phyloP scores from a whole-genome alignment of 306 rosid genomes.

The Potentilla sterilis region DNA sequence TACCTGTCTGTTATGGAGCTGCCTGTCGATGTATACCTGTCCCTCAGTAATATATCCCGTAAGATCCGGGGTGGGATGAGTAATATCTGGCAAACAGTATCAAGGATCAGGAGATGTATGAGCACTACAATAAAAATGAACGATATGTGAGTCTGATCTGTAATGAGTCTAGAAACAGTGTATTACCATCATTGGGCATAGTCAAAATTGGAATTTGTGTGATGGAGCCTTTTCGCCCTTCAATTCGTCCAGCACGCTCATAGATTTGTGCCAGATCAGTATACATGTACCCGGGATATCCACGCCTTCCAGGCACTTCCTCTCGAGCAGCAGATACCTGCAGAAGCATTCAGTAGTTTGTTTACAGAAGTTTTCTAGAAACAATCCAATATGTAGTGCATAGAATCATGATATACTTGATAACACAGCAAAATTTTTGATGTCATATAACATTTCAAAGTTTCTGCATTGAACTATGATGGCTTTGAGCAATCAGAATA shows the following conservation, averaged over 20 bases:
- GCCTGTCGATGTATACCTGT: slow-evolving; percentile 95
- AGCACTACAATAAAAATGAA: slow-evolving; percentile 21
- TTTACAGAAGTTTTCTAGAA: slow-evolving; percentile 12
- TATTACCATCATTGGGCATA: slow-evolving; percentile 96
- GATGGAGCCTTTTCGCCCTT: slow-evolving; percentile 97
- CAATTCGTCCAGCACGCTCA: slow-evolving; percentile 99
- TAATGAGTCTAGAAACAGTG: not conserved
- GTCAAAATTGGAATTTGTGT: slow-evolving; percentile 98
- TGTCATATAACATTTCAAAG: slow-evolving; percentile 10
- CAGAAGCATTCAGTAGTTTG: slow-evolving; percentile 26
- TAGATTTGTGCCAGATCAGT: slow-evolving; percentile 99
- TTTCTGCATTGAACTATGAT: slow-evolving; percentile 10
- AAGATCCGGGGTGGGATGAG: slow-evolving; percentile 99
- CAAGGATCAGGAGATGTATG: slow-evolving; percentile 20
- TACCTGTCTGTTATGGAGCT: slow-evolving; percentile 96
- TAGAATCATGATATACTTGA: slow-evolving; percentile 1
- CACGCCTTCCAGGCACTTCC: slow-evolving; percentile 99
- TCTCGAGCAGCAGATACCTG: slow-evolving; percentile 99
- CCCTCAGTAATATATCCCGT: slow-evolving; percentile 99
- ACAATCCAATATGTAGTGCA: not conserved
- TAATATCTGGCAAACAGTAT: slow-evolving; percentile 61
- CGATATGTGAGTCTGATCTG: slow-evolving; percentile 19
- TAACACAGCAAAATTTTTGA: slow-evolving; percentile 10
- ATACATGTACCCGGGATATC: slow-evolving; percentile 99
- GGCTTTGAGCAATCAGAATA: slow-evolving; percentile 7